Base-by-base conservation (phyloP, 768 basidiomycete species). In the Leucosporidium scottii region DNA sequence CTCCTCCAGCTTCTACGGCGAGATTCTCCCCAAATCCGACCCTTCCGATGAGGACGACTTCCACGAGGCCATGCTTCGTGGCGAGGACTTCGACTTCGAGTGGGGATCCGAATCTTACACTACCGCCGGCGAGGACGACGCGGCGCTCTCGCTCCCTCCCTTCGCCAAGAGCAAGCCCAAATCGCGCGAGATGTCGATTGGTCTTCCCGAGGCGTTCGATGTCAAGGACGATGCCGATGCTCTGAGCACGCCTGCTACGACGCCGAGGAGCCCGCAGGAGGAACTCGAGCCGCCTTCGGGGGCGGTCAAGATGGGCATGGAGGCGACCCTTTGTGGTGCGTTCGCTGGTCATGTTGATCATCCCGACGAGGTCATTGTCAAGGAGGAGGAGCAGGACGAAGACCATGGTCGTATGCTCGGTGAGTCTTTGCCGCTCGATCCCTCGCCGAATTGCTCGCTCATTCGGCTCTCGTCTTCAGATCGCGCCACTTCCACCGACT, bases 11-110 rank as follows among this genome's bases (percentile, higher is more conserved):
- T 51, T 61, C 39, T 44, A 59, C 51, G 17, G 65, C 55, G 5
- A 53, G 30, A 28, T 30, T 36, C 31, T 49, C 58, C 1, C 61
- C 69, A 12, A 31, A 31, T 25, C 48, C 67, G 34, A 58, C 47
- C 28, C 50, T 49, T 13, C 27, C 68, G 67, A 59, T 39, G 66
- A 68, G 54, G 71, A 72, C 62, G 74, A 75, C 61, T 75, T 73
- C 69, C 75, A 75, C 64, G 73, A 74, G 54, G 73, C 73, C 17
- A 75, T 75, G 71, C 71, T 75, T 21, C 66, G 65, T 36, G 71
- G 70, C 56, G 69, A 72, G 56, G 66, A 69, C 47, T 59, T 74
- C 34, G 75, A 75, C 50, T 73, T 75, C 39, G 73, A 71, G 49
- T 75, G 74, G 67, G 75, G 74, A 18, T 61, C 59, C 44, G 73